Evolutionary conservation across 176 grass and related monocot species (phyloP).

Genomic region (Musa acuminata): DNA sequence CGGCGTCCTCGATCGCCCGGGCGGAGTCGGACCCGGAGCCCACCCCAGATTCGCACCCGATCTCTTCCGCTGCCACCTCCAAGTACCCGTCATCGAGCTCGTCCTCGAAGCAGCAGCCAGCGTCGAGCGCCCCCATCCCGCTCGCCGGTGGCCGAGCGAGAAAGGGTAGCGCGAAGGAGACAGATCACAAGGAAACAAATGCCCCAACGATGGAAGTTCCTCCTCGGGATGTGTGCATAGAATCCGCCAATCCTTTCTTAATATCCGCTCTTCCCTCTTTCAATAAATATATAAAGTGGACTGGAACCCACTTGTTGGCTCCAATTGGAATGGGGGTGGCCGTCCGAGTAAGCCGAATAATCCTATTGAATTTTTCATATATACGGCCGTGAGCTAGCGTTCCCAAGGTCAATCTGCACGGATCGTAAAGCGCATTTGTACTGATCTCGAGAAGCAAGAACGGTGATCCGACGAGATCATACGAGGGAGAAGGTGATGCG

Average conservation of each 20-base stretch:
- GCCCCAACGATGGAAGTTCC: conserved; percentile 15
- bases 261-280: too few species aligned
- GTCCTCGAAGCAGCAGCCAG: conserved; percentile 41
- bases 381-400: too few species aligned
- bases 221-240: conserved; percentile 35
- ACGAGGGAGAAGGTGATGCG: too few species aligned
- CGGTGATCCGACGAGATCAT: too few species aligned
- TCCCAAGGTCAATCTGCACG: too few species aligned
- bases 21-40: conserved; percentile 5
- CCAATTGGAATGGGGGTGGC: too few species aligned
- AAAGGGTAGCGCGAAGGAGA: background rate
- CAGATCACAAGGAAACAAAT: background rate
- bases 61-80: conserved; percentile 18
- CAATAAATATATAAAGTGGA: too few species aligned
- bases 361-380: too few species aligned
- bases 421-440: too few species aligned
- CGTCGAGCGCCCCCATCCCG: conserved; percentile 61
- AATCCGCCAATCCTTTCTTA: background rate
- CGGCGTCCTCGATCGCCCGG: conserved; percentile 30
- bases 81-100: conserved; percentile 24
- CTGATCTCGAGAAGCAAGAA: too few species aligned
- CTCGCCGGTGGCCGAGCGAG: background rate
- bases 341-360: too few species aligned
- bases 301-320: too few species aligned
- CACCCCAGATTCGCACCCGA: background rate